Evolutionary conservation across 2,329 filamentous ascomycete species (phyloP), one percentile per base, ranked within the genome.

Genomic region (Phyllosticta ampelicida): DNA sequence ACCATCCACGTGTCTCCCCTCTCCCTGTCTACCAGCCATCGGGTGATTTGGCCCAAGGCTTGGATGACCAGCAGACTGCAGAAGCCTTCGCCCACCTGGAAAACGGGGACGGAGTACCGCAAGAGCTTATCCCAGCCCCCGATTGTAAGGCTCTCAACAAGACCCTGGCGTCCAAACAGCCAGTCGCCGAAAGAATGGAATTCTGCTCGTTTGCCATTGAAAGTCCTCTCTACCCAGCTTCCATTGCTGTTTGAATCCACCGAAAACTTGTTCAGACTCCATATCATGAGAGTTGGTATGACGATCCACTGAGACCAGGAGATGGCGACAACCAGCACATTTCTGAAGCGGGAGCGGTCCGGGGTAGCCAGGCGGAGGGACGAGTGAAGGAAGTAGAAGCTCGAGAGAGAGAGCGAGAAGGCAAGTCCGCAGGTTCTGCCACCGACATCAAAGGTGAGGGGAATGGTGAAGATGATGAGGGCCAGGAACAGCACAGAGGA

Each of bases 1-100:
- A 94, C 90, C 83, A 97, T 89, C 94, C 92, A 97, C 62, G 86
- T 95, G 75, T 99, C 94, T 67, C 91, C 95, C 67, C 90, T 84
- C 66, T 92, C 90, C 67, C 88, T 80, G 74, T 97, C 97, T 58
- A 97, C 92, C 28, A 97, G 81, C 86, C 90, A 97, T 71, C 89
- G 83, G 19, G 94, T 95, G 63, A 97, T 90, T 71, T 96, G 92
- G 0, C 94, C 94, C 13, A 89, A 86, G 18, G 91, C 90, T 73
- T 99, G 94, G 60, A 99, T 97, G 63, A 97, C 91, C 59, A 97
- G 77, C 65, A 99, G 76, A 68, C 90, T 97, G 78, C 94, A 97
- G 75, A 99, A 99, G 6, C 94, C 94, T 73, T 99, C 94, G 55
- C 88, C 83, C 9, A 99, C 78, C 75, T 99, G 94, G 76, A 97